Percentiles rank a stretch among this genome's conserved stretches.
Evolutionary conservation across 2,329 filamentous ascomycete species (phyloP).

Genomic region (Verticillium tricorpus): DNA sequence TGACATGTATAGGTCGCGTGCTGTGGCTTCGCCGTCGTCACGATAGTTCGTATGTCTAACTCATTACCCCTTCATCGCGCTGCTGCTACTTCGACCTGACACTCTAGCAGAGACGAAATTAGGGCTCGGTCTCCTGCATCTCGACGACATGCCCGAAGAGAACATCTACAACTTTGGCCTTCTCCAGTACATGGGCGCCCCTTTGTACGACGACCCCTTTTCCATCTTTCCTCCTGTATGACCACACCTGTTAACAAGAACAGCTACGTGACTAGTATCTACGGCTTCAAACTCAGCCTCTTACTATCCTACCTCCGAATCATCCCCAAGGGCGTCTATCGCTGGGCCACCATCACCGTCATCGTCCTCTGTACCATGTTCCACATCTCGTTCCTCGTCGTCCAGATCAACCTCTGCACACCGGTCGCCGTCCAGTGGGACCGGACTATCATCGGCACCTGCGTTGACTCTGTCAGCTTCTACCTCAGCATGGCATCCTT

Average conservation of each 20-base stretch:
- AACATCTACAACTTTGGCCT: constrained; percentile 35
- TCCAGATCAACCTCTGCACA: constrained; percentile 30
- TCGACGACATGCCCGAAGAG: constrained; percentile 29
- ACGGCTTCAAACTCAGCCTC: constrained; percentile 42
- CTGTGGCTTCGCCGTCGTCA: constrained; percentile 29
- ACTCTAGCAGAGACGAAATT: constrained; percentile 36
- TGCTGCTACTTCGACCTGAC: neutral
- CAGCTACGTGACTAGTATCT: constrained; percentile 30
- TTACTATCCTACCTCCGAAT: constrained; percentile 41
- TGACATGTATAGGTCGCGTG: constrained; percentile 18
- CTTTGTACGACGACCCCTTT: constrained; percentile 27
- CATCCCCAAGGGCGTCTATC: constrained; percentile 30
- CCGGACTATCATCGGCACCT: constrained; percentile 27
- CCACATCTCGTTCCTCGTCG: constrained; percentile 31
- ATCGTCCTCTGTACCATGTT: constrained; percentile 29
- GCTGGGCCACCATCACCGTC: constrained; percentile 25
- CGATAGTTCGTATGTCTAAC: constrained; percentile 26
- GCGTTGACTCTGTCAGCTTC: constrained; percentile 33
- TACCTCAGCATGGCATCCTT: constrained; percentile 37
- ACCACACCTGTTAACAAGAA: constrained; percentile 13
- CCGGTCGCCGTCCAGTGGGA: constrained; percentile 39
- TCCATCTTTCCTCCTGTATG: neutral
- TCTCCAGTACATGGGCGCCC: constrained; percentile 35
- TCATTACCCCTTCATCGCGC: neutral
- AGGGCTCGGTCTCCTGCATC: constrained; percentile 30